Percentiles rank a stretch among this genome's conserved stretches.
These are phyloP conservation scores for Sclerotinia borealis DNA, from an alignment of 2,329 filamentous ascomycete genomes.

Conservation along the genomic window DNA sequence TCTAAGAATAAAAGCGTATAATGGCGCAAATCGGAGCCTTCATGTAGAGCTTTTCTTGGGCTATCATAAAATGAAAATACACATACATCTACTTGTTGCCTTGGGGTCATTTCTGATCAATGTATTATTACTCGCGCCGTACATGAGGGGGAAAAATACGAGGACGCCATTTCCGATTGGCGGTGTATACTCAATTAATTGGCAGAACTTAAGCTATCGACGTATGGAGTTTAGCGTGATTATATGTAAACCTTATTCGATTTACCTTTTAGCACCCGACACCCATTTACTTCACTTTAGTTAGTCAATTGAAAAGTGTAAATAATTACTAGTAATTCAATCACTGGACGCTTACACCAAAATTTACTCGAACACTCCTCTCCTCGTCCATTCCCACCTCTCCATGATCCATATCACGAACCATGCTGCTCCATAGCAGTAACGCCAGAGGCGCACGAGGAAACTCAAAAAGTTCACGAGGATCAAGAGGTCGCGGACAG, in stretches of 20 bases:
- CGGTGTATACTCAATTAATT: neutral
- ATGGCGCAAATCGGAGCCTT: neutral
- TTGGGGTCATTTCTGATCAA: neutral
- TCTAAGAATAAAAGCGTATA: neutral
- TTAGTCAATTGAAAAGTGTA: neutral
- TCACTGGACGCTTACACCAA: neutral
- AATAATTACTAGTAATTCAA: neutral
- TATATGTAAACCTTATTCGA: neutral
- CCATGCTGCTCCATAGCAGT: slow-evolving; percentile 28
- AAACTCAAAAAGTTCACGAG: slow-evolving; percentile 27
- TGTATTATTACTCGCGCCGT: neutral
- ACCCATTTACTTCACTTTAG: too few relatives aligned
- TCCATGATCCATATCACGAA: slow-evolving; percentile 30
- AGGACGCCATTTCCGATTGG: neutral
- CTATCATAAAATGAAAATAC: neutral
- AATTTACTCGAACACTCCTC: slow-evolving; percentile 16
- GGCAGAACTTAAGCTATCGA: neutral
- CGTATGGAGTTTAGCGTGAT: neutral
- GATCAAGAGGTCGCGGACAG: slow-evolving; percentile 29
- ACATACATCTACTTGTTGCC: neutral
- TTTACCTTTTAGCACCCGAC: neutral
- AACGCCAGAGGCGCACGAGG: slow-evolving; percentile 27
- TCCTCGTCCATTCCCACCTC: slow-evolving; percentile 18
- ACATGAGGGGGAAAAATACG: neutral
- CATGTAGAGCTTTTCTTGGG: neutral